Evolutionary conservation across 2,329 filamentous ascomycete species (phyloP).

Genomic region (Orbilia ellipsospora): DNA sequence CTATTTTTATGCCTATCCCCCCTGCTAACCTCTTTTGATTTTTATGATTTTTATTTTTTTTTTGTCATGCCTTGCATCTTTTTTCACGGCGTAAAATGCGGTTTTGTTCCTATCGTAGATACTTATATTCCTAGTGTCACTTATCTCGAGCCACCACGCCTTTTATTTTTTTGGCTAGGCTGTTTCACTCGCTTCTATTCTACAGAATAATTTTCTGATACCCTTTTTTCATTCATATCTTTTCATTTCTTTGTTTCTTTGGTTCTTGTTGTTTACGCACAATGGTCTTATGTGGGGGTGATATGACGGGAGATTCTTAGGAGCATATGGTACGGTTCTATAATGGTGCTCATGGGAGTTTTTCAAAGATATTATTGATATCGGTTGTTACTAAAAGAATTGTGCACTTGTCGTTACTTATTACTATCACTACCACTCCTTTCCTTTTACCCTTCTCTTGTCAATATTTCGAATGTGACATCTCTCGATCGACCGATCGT

Average conservation of each 20-base stretch:
- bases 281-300: not conserved
- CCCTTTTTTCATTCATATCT: slow-evolving; percentile 7
- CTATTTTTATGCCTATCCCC: slow-evolving; percentile 37
- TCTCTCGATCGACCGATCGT: too few relatives aligned
- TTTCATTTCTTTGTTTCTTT: not conserved
- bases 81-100: not conserved
- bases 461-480: not conserved
- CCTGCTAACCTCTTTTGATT: slow-evolving; percentile 27
- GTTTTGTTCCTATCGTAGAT: not conserved
- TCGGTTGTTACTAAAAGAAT: not conserved
- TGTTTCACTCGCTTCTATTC: not conserved
- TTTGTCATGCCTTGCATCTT: not conserved
- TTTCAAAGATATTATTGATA: not conserved
- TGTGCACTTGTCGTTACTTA: too few relatives aligned
- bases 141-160: too few relatives aligned
- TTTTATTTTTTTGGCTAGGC: not conserved
- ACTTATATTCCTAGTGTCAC: not conserved
- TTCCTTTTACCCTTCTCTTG: not conserved
- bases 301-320: not conserved
- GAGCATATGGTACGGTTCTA: slow-evolving; percentile 9
- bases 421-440: not conserved
- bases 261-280: not conserved
- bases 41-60: not conserved
- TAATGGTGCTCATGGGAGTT: not conserved
- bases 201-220: slow-evolving; percentile 3